Base-by-base conservation (phyloP, 805 yeast genomes). In the Ogataea nonfermentans region DNA sequence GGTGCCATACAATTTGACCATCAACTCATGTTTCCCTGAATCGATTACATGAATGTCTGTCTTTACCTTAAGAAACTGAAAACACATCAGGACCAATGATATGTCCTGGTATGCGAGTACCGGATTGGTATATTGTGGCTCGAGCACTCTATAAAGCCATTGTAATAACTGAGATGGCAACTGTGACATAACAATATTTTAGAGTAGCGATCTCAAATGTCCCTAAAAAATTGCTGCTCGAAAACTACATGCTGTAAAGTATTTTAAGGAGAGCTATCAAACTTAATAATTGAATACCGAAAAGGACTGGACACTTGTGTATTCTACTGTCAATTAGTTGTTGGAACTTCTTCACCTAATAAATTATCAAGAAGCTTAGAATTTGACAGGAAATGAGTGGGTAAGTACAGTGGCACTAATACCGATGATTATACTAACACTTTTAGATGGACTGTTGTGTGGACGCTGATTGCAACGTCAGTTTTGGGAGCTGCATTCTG, bases 401-500 rank as follows among this genome's bases (percentile, higher is more conserved):
- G 71, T 68, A 57, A 41, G 72, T 62, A 45, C 14, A n/a, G 12
- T 8, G 2, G 14, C 19, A 10, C 11, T 16, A 2, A 15, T 13
- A 13, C 15, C 15, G 15, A 32, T 16, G 16, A 19, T 14, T 6
- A 29, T 11, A 12, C 41, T 41, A 37, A 36, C 41, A 13, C 10
- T 10, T 13, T 32, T 49, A 82, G 90, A 37, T 84, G 81, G 74
- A 76, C 84, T 36, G 91, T 87, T 48, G 68, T 85, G 42, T 66
- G 76, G 42, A 83, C 78, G 22, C 69, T 88, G 46, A 55, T 81
- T 17, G 67, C 77, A 41, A 81, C 81, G 9, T 75, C 71, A 19
- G 73, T 71, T 16, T 64, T 76, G 29, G 78, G 88, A 10, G 71
- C 76, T n/a, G 68, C 73, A 30, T 81, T 89, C 44, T 90, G 97